Percentiles rank a stretch among this genome's conserved stretches.
Evolutionary conservation across 139 green algal species (phyloP).

Genomic region (Haematococcus sp.): DNA sequence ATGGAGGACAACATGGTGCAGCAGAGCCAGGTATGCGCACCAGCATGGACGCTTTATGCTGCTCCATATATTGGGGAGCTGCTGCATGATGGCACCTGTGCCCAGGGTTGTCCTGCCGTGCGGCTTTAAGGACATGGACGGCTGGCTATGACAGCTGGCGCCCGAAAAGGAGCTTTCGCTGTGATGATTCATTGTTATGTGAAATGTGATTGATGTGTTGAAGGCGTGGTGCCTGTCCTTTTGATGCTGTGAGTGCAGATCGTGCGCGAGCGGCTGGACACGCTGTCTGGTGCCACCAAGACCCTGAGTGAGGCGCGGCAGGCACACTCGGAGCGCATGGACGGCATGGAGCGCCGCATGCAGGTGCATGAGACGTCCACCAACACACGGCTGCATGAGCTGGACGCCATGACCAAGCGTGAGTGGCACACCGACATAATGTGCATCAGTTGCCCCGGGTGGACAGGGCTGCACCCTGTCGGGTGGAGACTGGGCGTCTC

Average conservation of each 20-base stretch:
- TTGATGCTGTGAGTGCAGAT: too few species aligned
- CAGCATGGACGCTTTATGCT: too few species aligned
- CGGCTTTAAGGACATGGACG: too few species aligned
- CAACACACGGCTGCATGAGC: conserved; percentile 16
- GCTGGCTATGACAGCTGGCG: too few species aligned
- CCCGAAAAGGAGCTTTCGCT: too few species aligned
- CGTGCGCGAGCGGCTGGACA: conserved; percentile 42
- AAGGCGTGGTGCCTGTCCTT: too few species aligned
- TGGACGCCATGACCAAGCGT: conserved; percentile 10
- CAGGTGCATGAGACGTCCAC: not conserved
- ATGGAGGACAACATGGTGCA: conserved; percentile 28
- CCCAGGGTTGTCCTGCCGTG: too few species aligned
- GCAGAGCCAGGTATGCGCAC: conserved; percentile 7
- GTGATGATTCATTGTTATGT: too few species aligned
- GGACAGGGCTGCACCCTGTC: not conserved
- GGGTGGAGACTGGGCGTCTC: not conserved
- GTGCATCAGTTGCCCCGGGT: not conserved
- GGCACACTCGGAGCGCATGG: conserved; percentile 31
- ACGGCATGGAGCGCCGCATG: conserved; percentile 23
- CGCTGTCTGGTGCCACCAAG: conserved; percentile 10
- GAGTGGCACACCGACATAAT: too few species aligned
- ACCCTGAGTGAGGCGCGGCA: conserved; percentile 19
- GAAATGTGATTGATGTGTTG: too few species aligned
- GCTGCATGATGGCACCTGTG: too few species aligned
- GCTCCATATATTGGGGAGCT: too few species aligned